Percentiles rank a stretch among this genome's conserved stretches.
phyloP scores from a whole-genome alignment of 805 yeast species.

The Metschnikowia koreensis region DNA sequence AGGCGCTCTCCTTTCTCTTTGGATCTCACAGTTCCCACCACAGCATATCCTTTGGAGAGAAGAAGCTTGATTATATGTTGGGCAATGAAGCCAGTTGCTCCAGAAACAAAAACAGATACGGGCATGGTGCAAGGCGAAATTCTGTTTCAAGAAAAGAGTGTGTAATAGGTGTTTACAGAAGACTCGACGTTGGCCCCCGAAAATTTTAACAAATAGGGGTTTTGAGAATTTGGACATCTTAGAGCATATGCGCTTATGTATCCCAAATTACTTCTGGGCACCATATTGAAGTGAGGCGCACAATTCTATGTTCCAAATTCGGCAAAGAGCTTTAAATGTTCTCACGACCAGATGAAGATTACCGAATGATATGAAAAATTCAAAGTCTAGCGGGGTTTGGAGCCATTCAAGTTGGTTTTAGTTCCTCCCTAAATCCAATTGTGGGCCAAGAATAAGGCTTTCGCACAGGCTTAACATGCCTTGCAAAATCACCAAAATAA shows the following conservation, averaged over 20 bases:
- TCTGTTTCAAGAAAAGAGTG: background rate
- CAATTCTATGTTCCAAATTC: too few relatives aligned
- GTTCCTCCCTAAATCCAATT: too few relatives aligned
- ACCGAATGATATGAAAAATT: too few relatives aligned
- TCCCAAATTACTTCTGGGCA: background rate
- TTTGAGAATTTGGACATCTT: background rate
- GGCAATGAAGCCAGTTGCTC: slow-evolving; percentile 35
- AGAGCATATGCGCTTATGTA: slow-evolving; percentile 3
- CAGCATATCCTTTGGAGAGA: slow-evolving; percentile 21
- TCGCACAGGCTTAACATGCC: too few relatives aligned
- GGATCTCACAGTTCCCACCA: slow-evolving; percentile 28
- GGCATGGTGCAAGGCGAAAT: background rate
- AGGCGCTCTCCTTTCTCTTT: slow-evolving; percentile 19
- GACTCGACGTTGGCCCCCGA: background rate
- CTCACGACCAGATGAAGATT: too few relatives aligned
- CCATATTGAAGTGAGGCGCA: too few relatives aligned
- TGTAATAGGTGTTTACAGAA: background rate
- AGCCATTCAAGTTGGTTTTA: too few relatives aligned
- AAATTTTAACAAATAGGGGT: background rate
- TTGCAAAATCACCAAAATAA: too few relatives aligned
- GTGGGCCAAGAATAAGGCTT: too few relatives aligned
- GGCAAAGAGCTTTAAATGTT: too few relatives aligned
- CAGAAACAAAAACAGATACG: slow-evolving; percentile 26
- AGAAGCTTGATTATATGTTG: slow-evolving; percentile 24
- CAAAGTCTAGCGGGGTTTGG: too few relatives aligned